Evolutionary conservation across 2,329 filamentous ascomycete species (phyloP).

Genomic region (Neodidymelliopsis sp.): DNA sequence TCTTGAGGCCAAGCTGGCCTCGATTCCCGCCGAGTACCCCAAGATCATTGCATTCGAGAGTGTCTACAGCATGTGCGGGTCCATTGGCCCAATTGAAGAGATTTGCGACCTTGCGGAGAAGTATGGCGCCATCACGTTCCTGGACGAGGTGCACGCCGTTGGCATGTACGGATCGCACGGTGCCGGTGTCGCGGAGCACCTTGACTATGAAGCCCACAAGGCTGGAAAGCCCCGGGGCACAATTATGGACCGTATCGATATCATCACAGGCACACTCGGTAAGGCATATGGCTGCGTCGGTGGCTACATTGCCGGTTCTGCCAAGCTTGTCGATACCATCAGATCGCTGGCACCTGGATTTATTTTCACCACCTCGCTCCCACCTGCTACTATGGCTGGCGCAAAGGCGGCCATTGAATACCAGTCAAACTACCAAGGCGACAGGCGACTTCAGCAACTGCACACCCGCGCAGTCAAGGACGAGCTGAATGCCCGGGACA

Average conservation of each 20-base stretch:
- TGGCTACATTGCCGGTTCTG: constrained; percentile 93
- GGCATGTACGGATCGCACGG: constrained; percentile 98
- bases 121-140: constrained; percentile 95
- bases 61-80: constrained; percentile 99
- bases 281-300: constrained; percentile 98
- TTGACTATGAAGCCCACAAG: constrained; percentile 88
- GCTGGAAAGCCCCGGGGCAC: constrained; percentile 79
- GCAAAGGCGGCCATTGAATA: constrained; percentile 92
- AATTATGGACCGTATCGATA: constrained; percentile 94
- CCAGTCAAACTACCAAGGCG: constrained; percentile 83
- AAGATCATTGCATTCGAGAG: constrained; percentile 99
- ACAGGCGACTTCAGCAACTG: constrained; percentile 90
- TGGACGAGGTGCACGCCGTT: constrained; percentile 98
- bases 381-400: constrained; percentile 95
- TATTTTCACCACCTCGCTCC: constrained; percentile 97
- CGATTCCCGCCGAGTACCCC: constrained; percentile 81
- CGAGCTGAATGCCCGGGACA: constrained; percentile 77
- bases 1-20: constrained; percentile 88
- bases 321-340: constrained; percentile 87
- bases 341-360: constrained; percentile 95
- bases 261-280: constrained; percentile 95
- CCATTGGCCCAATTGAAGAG: constrained; percentile 91
- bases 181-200: constrained; percentile 94
- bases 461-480: constrained; percentile 96
- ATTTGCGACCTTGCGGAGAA: constrained; percentile 97